These are phyloP conservation scores for Ophiorrhiza pumila DNA, from an alignment of 257 asterid species.

Conservation along the genomic window DNA sequence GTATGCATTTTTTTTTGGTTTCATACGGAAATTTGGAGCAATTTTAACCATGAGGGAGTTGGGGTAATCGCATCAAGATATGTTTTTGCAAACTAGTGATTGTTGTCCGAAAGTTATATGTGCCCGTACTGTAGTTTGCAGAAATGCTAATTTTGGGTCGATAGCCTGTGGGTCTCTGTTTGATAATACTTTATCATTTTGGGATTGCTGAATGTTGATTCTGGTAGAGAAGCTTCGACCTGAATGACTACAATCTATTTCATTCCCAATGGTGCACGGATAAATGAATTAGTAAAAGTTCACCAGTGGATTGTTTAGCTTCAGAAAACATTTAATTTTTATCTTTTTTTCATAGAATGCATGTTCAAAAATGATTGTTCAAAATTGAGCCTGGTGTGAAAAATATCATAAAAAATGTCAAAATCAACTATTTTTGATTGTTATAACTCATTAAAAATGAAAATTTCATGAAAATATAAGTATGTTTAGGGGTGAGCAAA, in stretches of 20 bases:
- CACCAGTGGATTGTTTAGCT: too few species aligned
- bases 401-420: too few species aligned
- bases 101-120: constrained; percentile 6
- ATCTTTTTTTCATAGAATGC: too few species aligned
- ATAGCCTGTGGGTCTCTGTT: not conserved
- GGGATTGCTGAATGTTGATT: not conserved
- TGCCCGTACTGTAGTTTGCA: not conserved
- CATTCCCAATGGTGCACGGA: too few species aligned
- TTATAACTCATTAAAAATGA: too few species aligned
- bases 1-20: not conserved
- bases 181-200: not conserved
- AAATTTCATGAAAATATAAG: too few species aligned
- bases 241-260: not conserved
- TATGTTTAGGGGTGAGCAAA: too few species aligned
- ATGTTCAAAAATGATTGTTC: too few species aligned
- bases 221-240: not conserved
- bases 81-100: constrained; percentile 9
- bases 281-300: not conserved
- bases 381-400: too few species aligned
- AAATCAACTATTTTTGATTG: too few species aligned
- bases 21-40: constrained; percentile 3
- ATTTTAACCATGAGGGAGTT: constrained; percentile 11
- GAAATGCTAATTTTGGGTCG: not conserved
- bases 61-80: not conserved
- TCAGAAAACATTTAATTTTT: too few species aligned